Evolutionary conservation across 345 rosid species (phyloP), one percentile per base, ranked within the genome.

Genomic region (Sapria himalayana): DNA sequence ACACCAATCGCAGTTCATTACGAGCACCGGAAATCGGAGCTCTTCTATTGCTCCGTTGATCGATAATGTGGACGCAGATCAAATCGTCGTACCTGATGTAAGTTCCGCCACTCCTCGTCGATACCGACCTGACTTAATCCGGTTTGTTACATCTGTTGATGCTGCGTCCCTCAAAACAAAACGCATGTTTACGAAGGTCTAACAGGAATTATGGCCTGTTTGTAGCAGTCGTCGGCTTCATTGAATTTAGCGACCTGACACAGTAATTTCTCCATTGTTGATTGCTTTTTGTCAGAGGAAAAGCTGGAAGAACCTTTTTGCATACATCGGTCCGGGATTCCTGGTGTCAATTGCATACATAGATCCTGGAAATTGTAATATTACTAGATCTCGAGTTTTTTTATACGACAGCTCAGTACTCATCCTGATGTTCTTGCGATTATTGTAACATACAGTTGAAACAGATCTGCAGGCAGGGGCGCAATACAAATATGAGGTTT

Each of bases 391-490:
- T 34, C 29, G 2, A 40, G n/a, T 7, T 45, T 25, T 25, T 16
- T 24, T 33, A 9, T 31, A 19, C 37, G 35, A 9, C 3, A 9
- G 9, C 18, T 52, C 37, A 33, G 41, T 36, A 43, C 27, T 25
- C 18, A 33, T 22, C 12, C 40, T 38, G 29, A 22, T 29, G 4
- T 20, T 43, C 7, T 22, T 62, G 39, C 56, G 25, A 38, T 51
- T 24, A n/a, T n/a, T n/a, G n/a, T n/a, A 39, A 49, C 50, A 40
- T 71, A 55, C 70, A 82, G 97, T 89, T 64, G 94, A 89, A 66
- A 79, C 98, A 37, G 98, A 89, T 63, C 57, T 89, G 42, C 94
- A 89, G 71, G 41, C 94, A 0, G 98, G 98, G 56, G 97, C 97
- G 22, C 65, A 49, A 19, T 86, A 70, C 59, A 72, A 76, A 60